A percentile compares a stretch with the other conserved stretches of the same genome.
These are phyloP conservation scores for Deuterostichococcus epilithicus DNA, from an alignment of 139 green algal species.

Conservation along the genomic window DNA sequence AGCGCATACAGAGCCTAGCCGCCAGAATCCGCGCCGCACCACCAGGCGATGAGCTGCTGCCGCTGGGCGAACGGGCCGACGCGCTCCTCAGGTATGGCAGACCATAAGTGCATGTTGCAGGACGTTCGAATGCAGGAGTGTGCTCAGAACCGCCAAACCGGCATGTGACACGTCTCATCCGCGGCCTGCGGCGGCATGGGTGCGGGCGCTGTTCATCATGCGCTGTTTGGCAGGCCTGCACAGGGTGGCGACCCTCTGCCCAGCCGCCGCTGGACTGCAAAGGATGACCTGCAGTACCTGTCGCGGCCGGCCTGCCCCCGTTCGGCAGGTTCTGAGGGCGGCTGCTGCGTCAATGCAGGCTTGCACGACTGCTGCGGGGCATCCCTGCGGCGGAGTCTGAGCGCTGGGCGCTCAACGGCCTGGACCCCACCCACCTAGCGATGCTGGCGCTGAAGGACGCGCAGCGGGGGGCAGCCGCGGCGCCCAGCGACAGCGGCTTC, in stretches of 20 bases:
- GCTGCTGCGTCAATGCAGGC: constrained; percentile 25
- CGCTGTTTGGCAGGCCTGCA: too few species aligned
- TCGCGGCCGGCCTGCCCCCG: too few species aligned
- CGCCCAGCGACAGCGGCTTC: neutral
- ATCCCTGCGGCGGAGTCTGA: constrained; percentile 52
- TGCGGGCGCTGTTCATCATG: too few species aligned
- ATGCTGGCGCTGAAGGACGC: constrained; percentile 57
- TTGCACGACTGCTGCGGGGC: constrained; percentile 26
- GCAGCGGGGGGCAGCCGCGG: constrained; percentile 26
- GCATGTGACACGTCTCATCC: too few species aligned
- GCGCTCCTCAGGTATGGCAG: neutral
- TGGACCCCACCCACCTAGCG: constrained; percentile 64
- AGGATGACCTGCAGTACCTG: too few species aligned
- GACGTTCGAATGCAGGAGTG: too few species aligned
- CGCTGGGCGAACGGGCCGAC: neutral
- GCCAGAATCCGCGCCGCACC: neutral
- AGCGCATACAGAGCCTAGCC: neutral
- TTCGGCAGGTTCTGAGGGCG: too few species aligned
- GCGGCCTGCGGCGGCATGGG: too few species aligned
- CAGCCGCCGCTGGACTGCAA: too few species aligned
- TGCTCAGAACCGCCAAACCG: too few species aligned
- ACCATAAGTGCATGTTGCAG: too few species aligned
- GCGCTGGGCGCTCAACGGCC: constrained; percentile 52
- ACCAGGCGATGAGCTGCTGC: neutral
- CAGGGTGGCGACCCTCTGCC: too few species aligned